Percentiles rank a stretch among this genome's conserved stretches.
phyloP scores from a whole-genome alignment of 192 early-diverging fungal genomes.

The Podila epicladia region DNA sequence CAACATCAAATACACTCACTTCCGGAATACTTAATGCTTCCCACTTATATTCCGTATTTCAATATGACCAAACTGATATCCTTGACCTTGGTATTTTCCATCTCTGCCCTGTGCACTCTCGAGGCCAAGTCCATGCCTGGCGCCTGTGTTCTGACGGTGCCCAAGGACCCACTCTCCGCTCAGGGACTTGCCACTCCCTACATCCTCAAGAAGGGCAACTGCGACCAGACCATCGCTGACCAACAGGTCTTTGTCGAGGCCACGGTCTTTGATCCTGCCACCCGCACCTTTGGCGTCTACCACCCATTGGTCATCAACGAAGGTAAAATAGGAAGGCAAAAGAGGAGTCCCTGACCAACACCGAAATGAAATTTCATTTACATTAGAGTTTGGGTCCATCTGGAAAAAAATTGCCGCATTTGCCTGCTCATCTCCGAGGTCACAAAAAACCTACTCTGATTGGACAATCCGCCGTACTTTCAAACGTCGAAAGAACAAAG shows the following conservation, averaged over 20 bases:
- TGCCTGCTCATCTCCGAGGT: too few relatives aligned
- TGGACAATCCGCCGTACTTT: too few relatives aligned
- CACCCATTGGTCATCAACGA: slow-evolving; percentile 28
- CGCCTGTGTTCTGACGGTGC: slow-evolving; percentile 28
- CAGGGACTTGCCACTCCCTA: slow-evolving; percentile 28
- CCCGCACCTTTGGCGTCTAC: slow-evolving; percentile 29
- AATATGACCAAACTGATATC: slow-evolving; percentile 15
- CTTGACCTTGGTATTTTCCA: neutral
- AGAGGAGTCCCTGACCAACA: too few relatives aligned
- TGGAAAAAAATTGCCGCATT: too few relatives aligned
- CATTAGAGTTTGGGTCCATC: too few relatives aligned
- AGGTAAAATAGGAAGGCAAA: neutral
- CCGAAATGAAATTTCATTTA: too few relatives aligned
- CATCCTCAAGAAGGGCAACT: slow-evolving; percentile 46
- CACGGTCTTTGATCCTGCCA: slow-evolving; percentile 26
- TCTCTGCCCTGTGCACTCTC: neutral
- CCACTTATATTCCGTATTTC: neutral
- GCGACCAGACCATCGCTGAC: slow-evolving; percentile 25
- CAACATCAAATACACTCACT: neutral
- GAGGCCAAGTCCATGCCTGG: slow-evolving; percentile 19
- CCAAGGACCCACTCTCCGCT: slow-evolving; percentile 25
- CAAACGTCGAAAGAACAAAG: too few relatives aligned
- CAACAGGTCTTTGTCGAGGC: slow-evolving; percentile 44
- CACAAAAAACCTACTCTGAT: too few relatives aligned
- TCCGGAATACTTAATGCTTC: neutral